These are phyloP conservation scores for Lactarius evosmus DNA, from an alignment of 768 basidiomycete species.

Conservation along the genomic window DNA sequence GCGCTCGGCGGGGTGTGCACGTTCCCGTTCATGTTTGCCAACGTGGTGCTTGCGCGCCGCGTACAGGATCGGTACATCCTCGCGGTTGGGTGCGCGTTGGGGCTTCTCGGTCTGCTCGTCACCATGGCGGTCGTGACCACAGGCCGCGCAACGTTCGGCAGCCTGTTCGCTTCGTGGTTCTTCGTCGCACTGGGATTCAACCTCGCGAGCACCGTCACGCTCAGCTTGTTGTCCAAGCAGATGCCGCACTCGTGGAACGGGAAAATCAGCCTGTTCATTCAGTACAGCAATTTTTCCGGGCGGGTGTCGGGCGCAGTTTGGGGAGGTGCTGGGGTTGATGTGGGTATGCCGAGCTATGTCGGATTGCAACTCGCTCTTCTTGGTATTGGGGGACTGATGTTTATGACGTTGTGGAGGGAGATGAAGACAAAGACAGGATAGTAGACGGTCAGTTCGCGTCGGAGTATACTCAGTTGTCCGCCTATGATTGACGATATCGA, in stretches of 20 bases:
- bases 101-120: constrained; percentile 50
- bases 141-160: constrained; percentile 44
- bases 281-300: constrained; percentile 68
- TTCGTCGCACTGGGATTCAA: constrained; percentile 70
- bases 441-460: constrained; percentile 1
- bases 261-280: constrained; percentile 55
- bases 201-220: constrained; percentile 64
- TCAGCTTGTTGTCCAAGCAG: constrained; percentile 66
- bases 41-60: constrained; percentile 53
- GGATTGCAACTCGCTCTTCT: constrained; percentile 60
- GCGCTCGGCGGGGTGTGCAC: constrained; percentile 59
- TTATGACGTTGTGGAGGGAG: constrained; percentile 55
- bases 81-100: constrained; percentile 49
- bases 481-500: not conserved
- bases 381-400: constrained; percentile 54
- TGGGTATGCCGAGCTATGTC: constrained; percentile 60
- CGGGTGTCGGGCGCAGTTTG: constrained; percentile 63
- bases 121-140: constrained; percentile 46
- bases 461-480: not conserved
- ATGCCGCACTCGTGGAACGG: constrained; percentile 61
- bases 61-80: constrained; percentile 61
- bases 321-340: constrained; percentile 57
- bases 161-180: constrained; percentile 50
- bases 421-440: constrained; percentile 65
- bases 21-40: constrained; percentile 64